Conservation (phyloP, 495 filamentous ascomycete genomes). For the Achaetomiella virescens region DNA sequence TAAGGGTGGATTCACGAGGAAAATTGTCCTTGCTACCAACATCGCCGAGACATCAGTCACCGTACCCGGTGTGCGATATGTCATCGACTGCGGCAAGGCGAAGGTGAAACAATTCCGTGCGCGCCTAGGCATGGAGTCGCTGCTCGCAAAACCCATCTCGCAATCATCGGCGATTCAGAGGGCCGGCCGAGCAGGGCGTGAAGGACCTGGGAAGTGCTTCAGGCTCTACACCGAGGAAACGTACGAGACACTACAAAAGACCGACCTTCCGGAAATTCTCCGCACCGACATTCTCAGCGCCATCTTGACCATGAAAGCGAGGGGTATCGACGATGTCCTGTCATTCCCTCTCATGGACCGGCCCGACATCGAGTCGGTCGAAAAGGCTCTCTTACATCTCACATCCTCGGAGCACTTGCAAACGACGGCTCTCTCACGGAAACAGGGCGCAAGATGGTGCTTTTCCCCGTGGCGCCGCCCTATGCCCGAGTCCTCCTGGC, state of each 20-base stretch:
- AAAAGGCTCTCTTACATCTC: slow-evolving; percentile 74
- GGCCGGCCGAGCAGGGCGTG: slow-evolving; percentile 86
- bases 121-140: slow-evolving; percentile 78
- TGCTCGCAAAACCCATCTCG: slow-evolving; percentile 86
- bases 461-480: slow-evolving; percentile 73
- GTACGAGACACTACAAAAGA: slow-evolving; percentile 62
- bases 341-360: slow-evolving; percentile 80
- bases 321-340: slow-evolving; percentile 76
- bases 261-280: slow-evolving; percentile 82
- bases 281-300: slow-evolving; percentile 80
- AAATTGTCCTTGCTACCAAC: slow-evolving; percentile 89
- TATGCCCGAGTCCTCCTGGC: slow-evolving; percentile 79
- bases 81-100: slow-evolving; percentile 88
- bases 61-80: slow-evolving; percentile 83
- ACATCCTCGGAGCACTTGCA: slow-evolving; percentile 67
- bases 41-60: slow-evolving; percentile 98
- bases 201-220: slow-evolving; percentile 84
- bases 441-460: slow-evolving; percentile 69
- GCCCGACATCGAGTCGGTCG: slow-evolving; percentile 67
- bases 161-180: slow-evolving; percentile 90
- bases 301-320: slow-evolving; percentile 89
- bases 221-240: slow-evolving; percentile 81
- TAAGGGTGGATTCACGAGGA: slow-evolving; percentile 65
- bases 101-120: slow-evolving; percentile 91
- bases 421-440: slow-evolving; percentile 67